Evolutionary conservation across 1,284 basidiomycete species (phyloP).

Genomic region (Cryptococcus sp.): DNA sequence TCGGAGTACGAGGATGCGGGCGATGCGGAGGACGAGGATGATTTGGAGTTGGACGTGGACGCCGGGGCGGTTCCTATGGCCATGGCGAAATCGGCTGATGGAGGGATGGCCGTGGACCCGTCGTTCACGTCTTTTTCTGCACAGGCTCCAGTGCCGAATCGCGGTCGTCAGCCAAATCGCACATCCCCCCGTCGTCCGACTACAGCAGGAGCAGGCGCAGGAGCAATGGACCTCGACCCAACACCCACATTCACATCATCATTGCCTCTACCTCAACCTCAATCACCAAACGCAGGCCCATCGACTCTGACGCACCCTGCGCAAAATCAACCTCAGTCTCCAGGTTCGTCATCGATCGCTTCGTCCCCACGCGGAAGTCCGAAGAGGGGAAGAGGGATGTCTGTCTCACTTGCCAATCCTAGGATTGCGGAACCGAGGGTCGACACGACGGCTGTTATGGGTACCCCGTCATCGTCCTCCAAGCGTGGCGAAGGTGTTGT

Average conservation of each 20-base stretch:
- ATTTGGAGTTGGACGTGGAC: constrained; percentile 1
- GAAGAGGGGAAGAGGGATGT: neutral
- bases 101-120: constrained; percentile 24
- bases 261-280: too few relatives aligned
- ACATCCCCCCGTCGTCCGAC: too few relatives aligned
- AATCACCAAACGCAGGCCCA: too few relatives aligned
- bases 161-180: too few relatives aligned
- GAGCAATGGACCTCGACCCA: neutral
- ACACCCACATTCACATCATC: neutral
- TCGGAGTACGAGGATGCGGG: constrained; percentile 5
- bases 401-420: neutral
- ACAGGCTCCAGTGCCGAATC: too few relatives aligned
- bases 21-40: constrained; percentile 10
- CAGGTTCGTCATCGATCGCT: neutral
- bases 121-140: neutral
- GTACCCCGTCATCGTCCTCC: neutral
- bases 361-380: neutral
- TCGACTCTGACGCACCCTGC: too few relatives aligned
- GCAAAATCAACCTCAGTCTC: neutral
- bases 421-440: neutral
- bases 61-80: neutral
- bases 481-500: too few relatives aligned
- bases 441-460: neutral
- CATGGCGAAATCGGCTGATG: neutral
- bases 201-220: too few relatives aligned